Conservation (phyloP, 768 basidiomycete species). For the Boletus reticulatus region DNA sequence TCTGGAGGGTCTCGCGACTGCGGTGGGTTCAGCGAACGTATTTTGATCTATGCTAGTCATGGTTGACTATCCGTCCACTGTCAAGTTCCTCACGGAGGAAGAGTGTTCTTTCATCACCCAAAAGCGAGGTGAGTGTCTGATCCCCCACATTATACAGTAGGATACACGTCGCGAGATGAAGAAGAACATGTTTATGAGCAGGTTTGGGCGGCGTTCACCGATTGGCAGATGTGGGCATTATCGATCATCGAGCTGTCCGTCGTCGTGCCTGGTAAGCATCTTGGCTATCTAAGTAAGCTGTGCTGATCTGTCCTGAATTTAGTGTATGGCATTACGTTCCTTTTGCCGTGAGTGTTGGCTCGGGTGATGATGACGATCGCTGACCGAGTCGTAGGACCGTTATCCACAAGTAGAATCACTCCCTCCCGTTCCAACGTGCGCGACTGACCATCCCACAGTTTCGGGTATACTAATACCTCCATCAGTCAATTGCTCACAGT, state of each 20-base stretch:
- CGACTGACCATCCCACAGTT: not conserved
- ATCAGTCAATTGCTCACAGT: conserved; percentile 2
- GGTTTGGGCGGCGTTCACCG: not conserved
- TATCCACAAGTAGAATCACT: not conserved
- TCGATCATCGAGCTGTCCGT: not conserved
- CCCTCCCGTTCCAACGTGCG: too few species aligned
- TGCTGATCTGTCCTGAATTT: not conserved
- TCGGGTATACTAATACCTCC: not conserved
- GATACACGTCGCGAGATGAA: not conserved
- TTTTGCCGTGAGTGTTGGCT: not conserved
- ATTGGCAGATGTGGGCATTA: conserved; percentile 5
- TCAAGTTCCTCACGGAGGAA: not conserved
- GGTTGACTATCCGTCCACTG: conserved; percentile 1
- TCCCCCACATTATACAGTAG: not conserved
- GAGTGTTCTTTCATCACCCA: not conserved
- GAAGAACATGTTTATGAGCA: not conserved
- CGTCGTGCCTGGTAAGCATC: not conserved
- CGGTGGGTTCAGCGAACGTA: not conserved
- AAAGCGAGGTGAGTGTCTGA: not conserved
- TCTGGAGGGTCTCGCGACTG: conserved; percentile 1
- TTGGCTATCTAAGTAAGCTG: not conserved
- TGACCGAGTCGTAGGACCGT: conserved; percentile 1
- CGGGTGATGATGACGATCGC: not conserved
- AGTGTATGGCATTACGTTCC: conserved; percentile 1
- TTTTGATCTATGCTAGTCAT: not conserved